Evolutionary conservation across 805 yeast species (phyloP).

Genomic region (Candida yuanshanica): DNA sequence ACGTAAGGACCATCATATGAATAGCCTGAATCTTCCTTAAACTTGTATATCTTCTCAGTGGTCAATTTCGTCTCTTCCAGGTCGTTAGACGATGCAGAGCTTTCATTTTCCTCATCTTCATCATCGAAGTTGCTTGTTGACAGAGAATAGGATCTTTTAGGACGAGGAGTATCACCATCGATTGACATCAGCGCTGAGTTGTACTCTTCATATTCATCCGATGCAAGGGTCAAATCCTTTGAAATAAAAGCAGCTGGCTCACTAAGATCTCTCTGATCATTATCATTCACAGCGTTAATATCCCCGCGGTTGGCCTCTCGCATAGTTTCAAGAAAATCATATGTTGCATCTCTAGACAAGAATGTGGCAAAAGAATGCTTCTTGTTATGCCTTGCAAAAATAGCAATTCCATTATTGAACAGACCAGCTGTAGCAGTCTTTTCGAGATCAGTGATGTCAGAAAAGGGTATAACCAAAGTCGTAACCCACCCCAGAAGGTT

Average conservation of each 20-base stretch:
- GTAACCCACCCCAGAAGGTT: constrained; percentile 90
- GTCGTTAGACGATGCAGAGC: constrained; percentile 4
- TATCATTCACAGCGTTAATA: not conserved
- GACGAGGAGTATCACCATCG: constrained; percentile 30
- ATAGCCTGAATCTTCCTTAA: constrained; percentile 35
- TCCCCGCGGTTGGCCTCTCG: constrained; percentile 14
- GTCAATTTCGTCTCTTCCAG: constrained; percentile 8
- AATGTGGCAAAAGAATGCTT: constrained; percentile 85
- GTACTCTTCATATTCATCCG: constrained; percentile 17
- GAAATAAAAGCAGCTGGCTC: constrained; percentile 13
- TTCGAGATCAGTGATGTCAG: constrained; percentile 68
- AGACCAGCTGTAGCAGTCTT: constrained; percentile 82
- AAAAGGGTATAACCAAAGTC: constrained; percentile 62
- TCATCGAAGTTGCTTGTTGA: constrained; percentile 20
- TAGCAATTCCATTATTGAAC: constrained; percentile 80
- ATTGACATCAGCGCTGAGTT: constrained; percentile 39
- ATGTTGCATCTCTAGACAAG: constrained; percentile 71
- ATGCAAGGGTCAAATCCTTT: constrained; percentile 12
- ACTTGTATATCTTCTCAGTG: constrained; percentile 26
- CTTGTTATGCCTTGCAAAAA: constrained; percentile 24
- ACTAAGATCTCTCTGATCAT: not conserved
- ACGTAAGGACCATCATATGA: constrained; percentile 57
- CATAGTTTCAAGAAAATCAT: constrained; percentile 45
- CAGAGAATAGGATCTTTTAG: constrained; percentile 16
- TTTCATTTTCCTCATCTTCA: constrained; percentile 23